Base-by-base conservation (phyloP, 139 green algal genomes). In the Picochlorum sp. region DNA sequence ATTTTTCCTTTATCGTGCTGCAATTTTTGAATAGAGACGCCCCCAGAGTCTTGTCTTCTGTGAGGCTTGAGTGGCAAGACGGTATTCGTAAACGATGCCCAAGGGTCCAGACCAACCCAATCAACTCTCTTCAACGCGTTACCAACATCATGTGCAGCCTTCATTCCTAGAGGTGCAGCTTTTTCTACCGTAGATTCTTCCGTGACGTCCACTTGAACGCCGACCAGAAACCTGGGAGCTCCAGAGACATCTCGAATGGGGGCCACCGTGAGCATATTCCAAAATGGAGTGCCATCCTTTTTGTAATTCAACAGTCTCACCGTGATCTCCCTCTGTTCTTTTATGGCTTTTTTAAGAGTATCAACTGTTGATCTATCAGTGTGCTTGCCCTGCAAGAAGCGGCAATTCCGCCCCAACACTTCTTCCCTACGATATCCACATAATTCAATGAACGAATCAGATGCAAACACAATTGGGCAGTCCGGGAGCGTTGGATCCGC, bases 201-300 rank as follows among this genome's bases (percentile, higher is more conserved):
- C 28, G 80, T 87, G 14, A 92, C 82, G 59, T 89, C 85, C 38
- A 90, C 73, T 69, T 95, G 87, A 51, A 98, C 90, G 10, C 92
- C 91, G 24, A 97, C 84, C 65, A 95, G 87, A 82, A 96, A 97
- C 24, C 86, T 78, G 8, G 89, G 74, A 6, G 72, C 77, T 32
- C 87, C 89, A 32, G 89, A 79, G 38, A 82, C 75, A 74, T 95
- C 87, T 57, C 75, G 74, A 69, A 98, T 93, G 46, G 92, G 87
- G n/a, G 90, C 88, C 38, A 98, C 61, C 4, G 90, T 95, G 58
- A 98, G 89, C 84, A 97, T 94, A 78, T 98, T 98, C 92, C 92
- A 98, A 63, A 98, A 98, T 15, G 85, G 74, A 51, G 75, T 71
- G 18, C 89, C 90, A 44, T 69, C 63, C 74, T 91, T 91, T 50